Evolutionary conservation across 345 rosid genomes (phyloP), one percentile per base, ranked within the genome.

Genomic region (Ailanthus altissimus): DNA sequence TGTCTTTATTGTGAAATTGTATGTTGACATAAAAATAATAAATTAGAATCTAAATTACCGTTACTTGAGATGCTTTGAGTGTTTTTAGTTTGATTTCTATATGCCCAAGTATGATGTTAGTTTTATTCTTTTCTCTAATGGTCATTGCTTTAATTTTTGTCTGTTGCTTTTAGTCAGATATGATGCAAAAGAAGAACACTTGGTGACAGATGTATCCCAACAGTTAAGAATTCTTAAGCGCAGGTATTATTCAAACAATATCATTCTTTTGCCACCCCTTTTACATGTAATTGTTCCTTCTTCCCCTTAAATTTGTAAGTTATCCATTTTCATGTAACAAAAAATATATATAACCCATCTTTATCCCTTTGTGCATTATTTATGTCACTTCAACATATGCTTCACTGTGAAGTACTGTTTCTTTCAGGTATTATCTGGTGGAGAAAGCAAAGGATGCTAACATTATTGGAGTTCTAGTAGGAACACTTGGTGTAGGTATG

Each of bases 401-500:
- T 49, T 70, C 51, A 16, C 26, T 4, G 42, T 58, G 58, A 61
- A 46, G 13, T 38, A 20, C 25, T 51, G 60, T 65, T 62, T 84
- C 75, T 62, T 89, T 80, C 88, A 95, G 99, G 84, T 95, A 93
- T 84, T 95, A 85, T 84, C 82, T 95, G 49, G 97, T 95, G 84
- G 99, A 95, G 87, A 95, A 90, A 84, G 99, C 99, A 77, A 95
- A 91, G 79, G 99, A 95, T 90, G 96, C 97, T 45, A 90, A 90
- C 81, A 89, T 95, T 67, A 81, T 95, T 69, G 99, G 99, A 75
- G 89, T 95, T 77, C 84, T 95, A 86, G 98, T 93, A 60, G 99
- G 99, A 68, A 93, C 99, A 49, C 99, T 95, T 67, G 97, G 99
- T 77, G 99, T 91, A 56, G 98, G 99, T 93, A 90, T 77, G 90